Percentiles rank a stretch among this genome's conserved stretches.
Conservation (phyloP, 768 basidiomycete genomes). For the Cantharellus cinnabarinus region DNA sequence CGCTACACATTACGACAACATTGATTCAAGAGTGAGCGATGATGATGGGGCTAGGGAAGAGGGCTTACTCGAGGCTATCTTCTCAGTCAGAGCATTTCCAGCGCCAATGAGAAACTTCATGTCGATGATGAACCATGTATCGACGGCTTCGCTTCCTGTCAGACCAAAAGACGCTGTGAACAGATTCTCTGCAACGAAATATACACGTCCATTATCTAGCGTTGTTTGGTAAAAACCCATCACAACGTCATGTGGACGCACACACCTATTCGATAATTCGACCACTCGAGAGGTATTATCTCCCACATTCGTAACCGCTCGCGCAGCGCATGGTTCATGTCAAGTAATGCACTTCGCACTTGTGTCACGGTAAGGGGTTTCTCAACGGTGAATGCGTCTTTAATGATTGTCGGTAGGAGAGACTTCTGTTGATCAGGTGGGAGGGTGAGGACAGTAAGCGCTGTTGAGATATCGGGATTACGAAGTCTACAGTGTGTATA, state of each 20-base stretch:
- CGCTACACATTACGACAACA: background rate
- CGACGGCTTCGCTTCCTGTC: slow-evolving; percentile 42
- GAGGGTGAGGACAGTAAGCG: slow-evolving; percentile 60
- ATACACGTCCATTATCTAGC: slow-evolving; percentile 43
- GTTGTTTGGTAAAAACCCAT: slow-evolving; percentile 22
- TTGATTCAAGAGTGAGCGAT: background rate
- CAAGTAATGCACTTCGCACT: slow-evolving; percentile 40
- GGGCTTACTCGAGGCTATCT: background rate
- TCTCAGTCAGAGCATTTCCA: slow-evolving; percentile 15
- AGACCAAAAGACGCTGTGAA: slow-evolving; percentile 61
- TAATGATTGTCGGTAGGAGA: slow-evolving; percentile 60
- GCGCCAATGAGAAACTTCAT: slow-evolving; percentile 48
- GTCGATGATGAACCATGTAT: slow-evolving; percentile 38
- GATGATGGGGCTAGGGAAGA: background rate
- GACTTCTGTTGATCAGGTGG: background rate
- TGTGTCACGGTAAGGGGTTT: slow-evolving; percentile 45
- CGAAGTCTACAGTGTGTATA: slow-evolving; percentile 35
- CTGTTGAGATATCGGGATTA: slow-evolving; percentile 85
- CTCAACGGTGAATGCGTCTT: slow-evolving; percentile 13
- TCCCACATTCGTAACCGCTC: slow-evolving; percentile 64
- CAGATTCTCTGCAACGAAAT: slow-evolving; percentile 49
- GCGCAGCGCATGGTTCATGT: slow-evolving; percentile 60
- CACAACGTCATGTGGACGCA: slow-evolving; percentile 6
- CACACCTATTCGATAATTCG: slow-evolving; percentile 40
- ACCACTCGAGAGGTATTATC: slow-evolving; percentile 64